Percentiles rank a stretch among this genome's conserved stretches.
phyloP scores from a whole-genome alignment of 2,329 filamentous ascomycete genomes.

The Colletotrichum noveboracense region DNA sequence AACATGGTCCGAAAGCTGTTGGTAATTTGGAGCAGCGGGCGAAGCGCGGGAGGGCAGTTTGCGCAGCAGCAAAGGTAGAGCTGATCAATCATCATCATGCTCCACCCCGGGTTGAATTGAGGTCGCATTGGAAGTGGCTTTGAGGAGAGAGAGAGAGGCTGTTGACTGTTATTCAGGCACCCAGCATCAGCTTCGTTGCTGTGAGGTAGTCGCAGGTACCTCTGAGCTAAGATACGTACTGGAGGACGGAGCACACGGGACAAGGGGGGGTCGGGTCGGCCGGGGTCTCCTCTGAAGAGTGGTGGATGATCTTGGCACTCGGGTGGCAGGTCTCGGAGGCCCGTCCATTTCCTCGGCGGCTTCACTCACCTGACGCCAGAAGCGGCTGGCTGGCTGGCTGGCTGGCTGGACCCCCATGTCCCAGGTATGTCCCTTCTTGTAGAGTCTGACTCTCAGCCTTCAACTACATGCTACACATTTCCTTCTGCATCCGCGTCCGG shows the following conservation, averaged over 20 bases:
- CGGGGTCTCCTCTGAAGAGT: neutral
- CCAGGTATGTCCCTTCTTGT: neutral
- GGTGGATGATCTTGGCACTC: neutral
- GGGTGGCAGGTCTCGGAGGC: neutral
- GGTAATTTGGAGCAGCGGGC: neutral
- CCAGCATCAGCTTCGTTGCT: neutral
- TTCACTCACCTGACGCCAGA: neutral
- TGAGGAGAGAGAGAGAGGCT: neutral
- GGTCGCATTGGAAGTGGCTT: constrained; percentile 7
- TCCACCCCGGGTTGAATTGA: neutral
- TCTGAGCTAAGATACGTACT: neutral
- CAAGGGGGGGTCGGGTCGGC: neutral
- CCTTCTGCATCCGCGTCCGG: neutral
- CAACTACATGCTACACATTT: neutral
- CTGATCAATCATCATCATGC: neutral
- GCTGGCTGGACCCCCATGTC: neutral
- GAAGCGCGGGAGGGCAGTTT: neutral
- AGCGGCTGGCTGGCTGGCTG: neutral
- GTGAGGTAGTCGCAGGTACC: neutral
- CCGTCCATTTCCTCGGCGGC: neutral
- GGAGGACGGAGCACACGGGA: neutral
- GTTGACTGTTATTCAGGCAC: neutral
- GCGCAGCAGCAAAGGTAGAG: neutral
- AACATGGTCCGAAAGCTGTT: neutral
- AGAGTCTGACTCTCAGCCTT: neutral